phyloP scores from a whole-genome alignment of 176 grass and related monocot genomes.

The Oryza brachyantha region DNA sequence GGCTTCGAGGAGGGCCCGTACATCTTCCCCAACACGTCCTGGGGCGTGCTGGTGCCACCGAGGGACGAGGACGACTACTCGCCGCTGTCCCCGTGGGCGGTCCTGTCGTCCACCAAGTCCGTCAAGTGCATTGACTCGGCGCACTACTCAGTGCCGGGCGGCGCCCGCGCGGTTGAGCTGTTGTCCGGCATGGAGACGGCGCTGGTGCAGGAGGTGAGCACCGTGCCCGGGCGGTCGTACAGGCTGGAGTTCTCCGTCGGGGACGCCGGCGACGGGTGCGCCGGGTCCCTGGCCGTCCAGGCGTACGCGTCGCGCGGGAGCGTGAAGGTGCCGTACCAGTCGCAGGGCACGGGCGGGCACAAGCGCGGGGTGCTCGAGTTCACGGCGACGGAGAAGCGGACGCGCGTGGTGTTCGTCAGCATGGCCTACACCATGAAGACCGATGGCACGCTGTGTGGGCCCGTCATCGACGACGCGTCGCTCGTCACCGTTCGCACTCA shows the following conservation, averaged over 20 bases:
- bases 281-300: constrained; percentile 38
- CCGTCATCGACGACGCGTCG: constrained; percentile 48
- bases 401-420: constrained; percentile 50
- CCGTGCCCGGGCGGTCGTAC: constrained; percentile 33
- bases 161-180: constrained; percentile 58
- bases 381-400: constrained; percentile 37
- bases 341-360: constrained; percentile 39
- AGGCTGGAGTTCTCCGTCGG: constrained; percentile 51
- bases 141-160: constrained; percentile 56
- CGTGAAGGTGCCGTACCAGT: constrained; percentile 40
- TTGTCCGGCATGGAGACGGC: constrained; percentile 50
- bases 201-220: constrained; percentile 54
- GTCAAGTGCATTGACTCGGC: constrained; percentile 59
- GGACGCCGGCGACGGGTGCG: constrained; percentile 52
- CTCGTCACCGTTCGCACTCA: constrained; percentile 20
- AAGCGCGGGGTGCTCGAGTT: constrained; percentile 42
- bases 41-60: constrained; percentile 61
- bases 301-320: constrained; percentile 33
- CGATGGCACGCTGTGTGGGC: constrained; percentile 63
- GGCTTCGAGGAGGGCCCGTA: constrained; percentile 71
- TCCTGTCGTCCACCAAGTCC: constrained; percentile 45
- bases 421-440: constrained; percentile 36
- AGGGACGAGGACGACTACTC: constrained; percentile 61
- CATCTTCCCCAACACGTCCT: constrained; percentile 42
- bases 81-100: constrained; percentile 46